Evolutionary conservation across 1,139 yeast genomes (phyloP).

Genomic region (Kodamaea fungicola): DNA sequence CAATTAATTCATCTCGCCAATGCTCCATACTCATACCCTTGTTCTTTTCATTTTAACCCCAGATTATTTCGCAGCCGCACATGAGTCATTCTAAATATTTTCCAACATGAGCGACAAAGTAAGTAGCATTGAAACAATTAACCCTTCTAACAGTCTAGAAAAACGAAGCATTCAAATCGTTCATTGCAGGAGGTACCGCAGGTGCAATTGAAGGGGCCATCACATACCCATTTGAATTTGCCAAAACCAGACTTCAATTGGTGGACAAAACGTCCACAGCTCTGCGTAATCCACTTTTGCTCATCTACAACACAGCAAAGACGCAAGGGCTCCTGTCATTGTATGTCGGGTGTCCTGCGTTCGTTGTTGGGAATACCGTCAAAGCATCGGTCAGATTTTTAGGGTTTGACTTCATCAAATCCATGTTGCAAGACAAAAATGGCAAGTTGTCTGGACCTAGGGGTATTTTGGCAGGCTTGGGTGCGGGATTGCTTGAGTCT

Average conservation of each 20-base stretch:
- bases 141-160: conserved; percentile 11
- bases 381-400: conserved; percentile 92
- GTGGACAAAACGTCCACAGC: conserved; percentile 64
- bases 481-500: conserved; percentile 92
- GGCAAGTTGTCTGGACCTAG: conserved; percentile 87
- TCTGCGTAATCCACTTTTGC: conserved; percentile 78
- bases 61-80: not conserved
- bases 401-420: conserved; percentile 86
- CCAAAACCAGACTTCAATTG: conserved; percentile 88
- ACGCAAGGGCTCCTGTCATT: conserved; percentile 77
- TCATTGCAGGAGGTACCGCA: conserved; percentile 91
- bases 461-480: conserved; percentile 92
- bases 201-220: conserved; percentile 90
- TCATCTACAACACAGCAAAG: conserved; percentile 70
- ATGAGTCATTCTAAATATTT: not conserved
- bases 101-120: conserved; percentile 6
- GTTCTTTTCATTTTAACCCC: too few relatives aligned
- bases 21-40: too few relatives aligned
- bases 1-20: too few relatives aligned
- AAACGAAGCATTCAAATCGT: conserved; percentile 67
- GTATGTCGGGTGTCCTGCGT: conserved; percentile 97
- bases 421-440: conserved; percentile 69
- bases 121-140: not conserved
- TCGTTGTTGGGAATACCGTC: conserved; percentile 91
- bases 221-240: conserved; percentile 95